These are phyloP conservation scores for Entomortierella beljakovae DNA, from an alignment of 192 early-diverging fungal genomes.

Conservation along the genomic window DNA sequence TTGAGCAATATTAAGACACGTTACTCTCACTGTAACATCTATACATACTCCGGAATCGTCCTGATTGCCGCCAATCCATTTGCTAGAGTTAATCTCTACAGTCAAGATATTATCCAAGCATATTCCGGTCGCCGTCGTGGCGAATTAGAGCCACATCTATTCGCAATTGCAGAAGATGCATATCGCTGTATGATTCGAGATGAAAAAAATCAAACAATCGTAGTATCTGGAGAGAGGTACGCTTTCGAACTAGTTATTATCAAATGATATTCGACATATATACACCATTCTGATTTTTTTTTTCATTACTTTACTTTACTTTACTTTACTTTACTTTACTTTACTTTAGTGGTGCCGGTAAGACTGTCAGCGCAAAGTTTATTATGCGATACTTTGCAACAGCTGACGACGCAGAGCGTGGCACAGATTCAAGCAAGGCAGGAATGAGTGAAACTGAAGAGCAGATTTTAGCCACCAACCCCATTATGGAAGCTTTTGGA, in stretches of 20 bases:
- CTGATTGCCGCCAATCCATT: constrained; percentile 99
- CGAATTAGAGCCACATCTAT: constrained; percentile 98
- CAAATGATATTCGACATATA: neutral
- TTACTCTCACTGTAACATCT: constrained; percentile 94
- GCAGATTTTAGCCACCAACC: constrained; percentile 94
- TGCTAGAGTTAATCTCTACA: constrained; percentile 86
- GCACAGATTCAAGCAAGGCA: constrained; percentile 54
- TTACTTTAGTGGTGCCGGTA: constrained; percentile 85
- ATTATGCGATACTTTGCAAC: constrained; percentile 98
- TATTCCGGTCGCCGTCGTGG: constrained; percentile 94
- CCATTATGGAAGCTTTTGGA: constrained; percentile 99
- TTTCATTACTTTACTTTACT: constrained; percentile 1
- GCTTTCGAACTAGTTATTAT: too few relatives aligned
- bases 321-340: constrained; percentile 8
- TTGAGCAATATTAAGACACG: constrained; percentile 92
- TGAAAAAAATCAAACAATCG: constrained; percentile 95
- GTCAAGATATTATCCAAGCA: constrained; percentile 91
- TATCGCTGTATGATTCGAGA: constrained; percentile 96
- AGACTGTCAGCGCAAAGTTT: constrained; percentile 96
- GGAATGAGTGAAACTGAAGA: constrained; percentile 82
- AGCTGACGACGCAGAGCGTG: constrained; percentile 74
- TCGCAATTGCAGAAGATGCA: constrained; percentile 98
- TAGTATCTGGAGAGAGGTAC: constrained; percentile 95
- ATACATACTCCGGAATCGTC: constrained; percentile 99
- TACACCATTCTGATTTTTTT: neutral